Evolutionary conservation across 202 grass and related monocot genomes (phyloP), one percentile per base, ranked within the genome.

Genomic region (Bolboschoenoplectus hybrid): DNA sequence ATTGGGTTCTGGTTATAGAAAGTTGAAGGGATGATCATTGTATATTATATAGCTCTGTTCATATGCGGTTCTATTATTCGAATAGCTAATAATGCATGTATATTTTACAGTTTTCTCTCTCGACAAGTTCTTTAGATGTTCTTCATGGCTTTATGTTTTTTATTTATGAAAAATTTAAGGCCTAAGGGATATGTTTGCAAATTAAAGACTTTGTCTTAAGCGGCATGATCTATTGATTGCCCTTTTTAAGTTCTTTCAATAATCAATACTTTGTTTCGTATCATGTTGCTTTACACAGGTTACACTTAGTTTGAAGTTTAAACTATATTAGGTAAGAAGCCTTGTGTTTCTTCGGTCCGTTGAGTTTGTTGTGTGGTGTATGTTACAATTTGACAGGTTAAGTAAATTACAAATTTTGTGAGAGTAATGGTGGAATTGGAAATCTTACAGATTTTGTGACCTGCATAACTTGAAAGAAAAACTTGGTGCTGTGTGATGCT

Each of bases 1-100:
- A 74, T 87, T 74, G 90, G 83, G 44, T 89, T 85, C 68, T 81
- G 75, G 67, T 82, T 85, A 85, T 91, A 93, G 89, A 85, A 89
- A 89, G 26, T 74, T 95, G 60, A 67, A 49, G 85, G 91, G 85
- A 86, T 87, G 74, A 67, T 80, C 46, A 93, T 90, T 97, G 91
- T 88, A 92, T 91, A 92, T 83, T 91, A 90, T 92, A 93, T 92
- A 93, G 83, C 84, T 79, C 34, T 65, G 65, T 87, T 88, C 38
- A 76, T 81, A 87, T 87, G 87, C 83, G 65, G 78, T 86, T 64
- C 74, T 71, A 68, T 64, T 90, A 73, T 84, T 36, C 84, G 87
- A 86, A 87, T 88, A 91, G 91, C 67, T 91, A 86, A 91, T 83
- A 87, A 88, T 88, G 85, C 83, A 91, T 93, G 89, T 97, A 92